Conservation (phyloP, 805 yeast species). For the Barnettozyma vustinii region DNA sequence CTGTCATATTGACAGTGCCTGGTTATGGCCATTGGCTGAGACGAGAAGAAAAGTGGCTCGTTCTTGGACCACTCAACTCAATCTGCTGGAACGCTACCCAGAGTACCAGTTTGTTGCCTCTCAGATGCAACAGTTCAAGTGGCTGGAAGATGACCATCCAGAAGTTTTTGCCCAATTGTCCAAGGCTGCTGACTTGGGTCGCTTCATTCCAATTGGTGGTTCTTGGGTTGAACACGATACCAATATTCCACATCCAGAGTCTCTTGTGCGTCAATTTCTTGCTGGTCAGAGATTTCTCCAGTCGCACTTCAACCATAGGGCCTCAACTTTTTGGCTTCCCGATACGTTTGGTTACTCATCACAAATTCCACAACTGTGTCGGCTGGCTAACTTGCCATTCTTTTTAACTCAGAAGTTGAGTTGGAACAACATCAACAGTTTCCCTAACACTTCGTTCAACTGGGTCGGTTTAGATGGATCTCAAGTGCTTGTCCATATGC, state of each 20-base stretch:
- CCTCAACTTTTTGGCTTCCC: slow-evolving; percentile 88
- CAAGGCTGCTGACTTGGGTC: slow-evolving; percentile 60
- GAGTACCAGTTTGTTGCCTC: slow-evolving; percentile 94
- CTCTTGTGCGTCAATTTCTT: slow-evolving; percentile 80
- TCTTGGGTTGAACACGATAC: slow-evolving; percentile 98
- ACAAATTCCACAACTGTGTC: slow-evolving; percentile 90
- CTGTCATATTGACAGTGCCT: slow-evolving; percentile 96
- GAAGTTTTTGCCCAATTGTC: slow-evolving; percentile 56
- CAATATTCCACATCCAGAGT: slow-evolving; percentile 92
- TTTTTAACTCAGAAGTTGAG: slow-evolving; percentile 91
- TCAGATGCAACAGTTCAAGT: slow-evolving; percentile 92
- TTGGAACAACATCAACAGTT: slow-evolving; percentile 91
- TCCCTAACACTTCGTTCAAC: slow-evolving; percentile 87
- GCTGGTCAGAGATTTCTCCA: slow-evolving; percentile 85
- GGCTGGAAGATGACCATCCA: slow-evolving; percentile 88
- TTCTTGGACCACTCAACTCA: slow-evolving; percentile 91
- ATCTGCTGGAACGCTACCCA: slow-evolving; percentile 79
- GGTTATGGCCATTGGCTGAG: slow-evolving; percentile 99
- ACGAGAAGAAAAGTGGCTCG: slow-evolving; percentile 89
- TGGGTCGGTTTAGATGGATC: slow-evolving; percentile 96
- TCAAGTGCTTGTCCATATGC: slow-evolving; percentile 94
- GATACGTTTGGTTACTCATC: slow-evolving; percentile 97
- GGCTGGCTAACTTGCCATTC: slow-evolving; percentile 75
- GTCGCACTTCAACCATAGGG: slow-evolving; percentile 69
- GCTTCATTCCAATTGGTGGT: slow-evolving; percentile 91